These are phyloP conservation scores for Leccinellum albellum DNA, from an alignment of 768 basidiomycete genomes.

Conservation along the genomic window DNA sequence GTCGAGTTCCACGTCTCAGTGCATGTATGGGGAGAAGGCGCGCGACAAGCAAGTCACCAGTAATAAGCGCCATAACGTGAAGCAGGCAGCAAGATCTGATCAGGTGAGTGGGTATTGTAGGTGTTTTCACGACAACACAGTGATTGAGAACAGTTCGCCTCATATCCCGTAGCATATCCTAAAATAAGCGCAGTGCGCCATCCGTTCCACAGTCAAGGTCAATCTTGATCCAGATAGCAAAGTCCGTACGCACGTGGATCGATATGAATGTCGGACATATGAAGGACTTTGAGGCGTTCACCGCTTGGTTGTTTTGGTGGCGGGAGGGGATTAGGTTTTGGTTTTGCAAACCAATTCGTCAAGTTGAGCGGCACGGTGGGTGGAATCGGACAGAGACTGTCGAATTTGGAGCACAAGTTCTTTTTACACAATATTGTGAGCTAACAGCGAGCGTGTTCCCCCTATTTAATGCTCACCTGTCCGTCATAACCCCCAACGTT, in stretches of 20 bases:
- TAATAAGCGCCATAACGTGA: conserved; percentile 53
- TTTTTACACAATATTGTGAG: background rate
- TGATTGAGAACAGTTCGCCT: conserved; percentile 61
- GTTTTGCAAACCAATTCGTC: conserved; percentile 45
- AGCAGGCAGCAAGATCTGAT: conserved; percentile 48
- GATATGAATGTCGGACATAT: conserved; percentile 46
- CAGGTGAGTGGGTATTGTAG: conserved; percentile 44
- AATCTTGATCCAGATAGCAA: background rate
- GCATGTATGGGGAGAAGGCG: background rate
- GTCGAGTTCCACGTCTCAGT: background rate
- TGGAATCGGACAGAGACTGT: conserved; percentile 34
- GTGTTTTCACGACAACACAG: conserved; percentile 57
- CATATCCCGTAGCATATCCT: conserved; percentile 65
- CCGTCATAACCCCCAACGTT: conserved; percentile 46
- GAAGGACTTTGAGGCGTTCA: conserved; percentile 43
- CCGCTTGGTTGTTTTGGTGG: conserved; percentile 39
- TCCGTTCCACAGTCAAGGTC: background rate
- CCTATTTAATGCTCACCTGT: conserved; percentile 29
- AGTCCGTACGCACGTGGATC: conserved; percentile 37
- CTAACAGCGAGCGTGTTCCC: background rate
- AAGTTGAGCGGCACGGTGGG: conserved; percentile 40
- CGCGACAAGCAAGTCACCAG: background rate
- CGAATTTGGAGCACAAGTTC: conserved; percentile 36
- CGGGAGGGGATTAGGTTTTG: conserved; percentile 44
- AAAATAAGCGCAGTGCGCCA: background rate